Evolutionary conservation across 345 rosid species (phyloP), one percentile per base, ranked within the genome.

Genomic region (Moricandia arvensis): DNA sequence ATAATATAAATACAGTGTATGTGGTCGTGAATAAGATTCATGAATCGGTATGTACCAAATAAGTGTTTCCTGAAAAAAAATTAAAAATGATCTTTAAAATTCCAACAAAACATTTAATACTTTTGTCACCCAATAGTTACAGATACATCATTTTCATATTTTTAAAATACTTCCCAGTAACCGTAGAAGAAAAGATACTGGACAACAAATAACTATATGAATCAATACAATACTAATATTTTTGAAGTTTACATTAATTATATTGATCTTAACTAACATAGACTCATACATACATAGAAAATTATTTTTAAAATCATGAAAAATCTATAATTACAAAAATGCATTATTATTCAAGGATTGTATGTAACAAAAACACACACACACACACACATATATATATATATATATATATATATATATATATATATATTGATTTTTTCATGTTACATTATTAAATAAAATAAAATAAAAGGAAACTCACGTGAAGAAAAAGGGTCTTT

Each of bases 401-500:
- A n/a, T n/a, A n/a, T n/a, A n/a, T n/a, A n/a, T n/a, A n/a, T n/a
- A n/a, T n/a, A n/a, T n/a, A n/a, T n/a, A n/a, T n/a, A n/a, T n/a
- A n/a, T n/a, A n/a, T n/a, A n/a, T 49, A 6, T 49, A 43, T 15
- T n/a, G n/a, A 47, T 47, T 47, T 11, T 43, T 11, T 38, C 4
- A 12, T 12, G 5, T 12, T 43, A 12, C 45, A 38, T 38, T 38
- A 47, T 15, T 47, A 7, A 49, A 49, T 49, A 75, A 10, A 37
- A 41, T 2, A 38, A 24, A 26, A 26, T 26, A 57, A 26, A 26
- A 57, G 16, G 7, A 26, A 57, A 5, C 33, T 16, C 72, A 66
- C 78, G 66, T 74, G 78, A 74, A 66, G 16, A 43, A 68, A 61
- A 60, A 17, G n/a, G 13, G 64, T 69, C 63, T 54, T 51, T 60